Percentiles rank a stretch among this genome's conserved stretches.
phyloP scores from a whole-genome alignment of 1,139 yeast species.

The Taiozyma sp. region DNA sequence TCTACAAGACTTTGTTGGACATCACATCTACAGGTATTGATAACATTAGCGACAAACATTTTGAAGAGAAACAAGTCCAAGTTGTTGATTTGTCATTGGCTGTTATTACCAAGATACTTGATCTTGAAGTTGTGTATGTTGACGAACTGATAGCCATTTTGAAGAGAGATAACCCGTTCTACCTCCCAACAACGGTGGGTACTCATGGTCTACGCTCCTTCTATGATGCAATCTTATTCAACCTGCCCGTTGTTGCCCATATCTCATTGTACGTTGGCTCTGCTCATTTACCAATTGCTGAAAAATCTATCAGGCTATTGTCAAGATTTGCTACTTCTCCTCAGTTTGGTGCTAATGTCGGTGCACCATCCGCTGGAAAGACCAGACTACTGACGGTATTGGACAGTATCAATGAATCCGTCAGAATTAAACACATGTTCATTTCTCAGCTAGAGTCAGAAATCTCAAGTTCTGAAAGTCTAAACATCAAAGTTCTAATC shows the following conservation, averaged over 20 bases:
- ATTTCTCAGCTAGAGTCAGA: conserved; percentile 62
- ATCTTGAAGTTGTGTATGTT: conserved; percentile 48
- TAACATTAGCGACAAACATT: conserved; percentile 34
- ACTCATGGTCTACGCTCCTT: conserved; percentile 61
- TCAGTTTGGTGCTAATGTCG: conserved; percentile 39
- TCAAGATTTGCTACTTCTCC: conserved; percentile 45
- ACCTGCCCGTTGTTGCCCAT: conserved; percentile 65
- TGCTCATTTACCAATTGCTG: conserved; percentile 43
- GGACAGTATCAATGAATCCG: conserved; percentile 66
- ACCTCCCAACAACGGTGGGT: conserved; percentile 49
- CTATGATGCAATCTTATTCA: conserved; percentile 66
- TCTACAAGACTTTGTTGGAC: conserved; percentile 50
- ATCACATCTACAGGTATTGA: conserved; percentile 57
- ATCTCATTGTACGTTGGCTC: conserved; percentile 67
- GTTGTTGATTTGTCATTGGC: conserved; percentile 35
- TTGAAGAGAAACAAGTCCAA: conserved; percentile 30
- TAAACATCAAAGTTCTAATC: conserved; percentile 52
- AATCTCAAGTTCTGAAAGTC: conserved; percentile 28
- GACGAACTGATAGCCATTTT: conserved; percentile 45
- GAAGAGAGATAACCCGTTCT: conserved; percentile 31
- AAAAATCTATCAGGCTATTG: conserved; percentile 49
- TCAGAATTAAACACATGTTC: conserved; percentile 66
- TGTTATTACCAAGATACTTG: conserved; percentile 45
- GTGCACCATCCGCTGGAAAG: conserved; percentile 38
- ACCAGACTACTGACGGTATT: conserved; percentile 70